Conservation (phyloP, 2,329 filamentous ascomycete genomes). For the Coniochaeta ligniaria region DNA sequence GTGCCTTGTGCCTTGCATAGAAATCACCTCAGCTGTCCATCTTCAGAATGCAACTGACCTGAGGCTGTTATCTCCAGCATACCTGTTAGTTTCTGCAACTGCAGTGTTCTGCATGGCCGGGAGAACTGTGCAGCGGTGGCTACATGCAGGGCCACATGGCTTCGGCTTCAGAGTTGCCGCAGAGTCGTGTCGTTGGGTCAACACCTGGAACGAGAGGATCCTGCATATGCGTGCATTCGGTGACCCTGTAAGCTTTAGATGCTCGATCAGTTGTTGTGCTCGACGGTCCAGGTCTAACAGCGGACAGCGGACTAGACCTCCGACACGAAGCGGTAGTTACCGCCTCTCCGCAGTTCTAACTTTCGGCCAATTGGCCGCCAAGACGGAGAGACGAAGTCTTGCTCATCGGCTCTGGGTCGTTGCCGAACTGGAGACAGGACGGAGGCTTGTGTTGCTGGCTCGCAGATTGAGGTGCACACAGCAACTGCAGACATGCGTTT, state of each 20-base stretch:
- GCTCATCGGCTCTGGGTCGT: no score
- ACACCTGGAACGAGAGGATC: no score
- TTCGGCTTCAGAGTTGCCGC: background rate
- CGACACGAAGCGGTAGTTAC: background rate
- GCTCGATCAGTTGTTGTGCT: no score
- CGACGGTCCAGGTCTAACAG: background rate
- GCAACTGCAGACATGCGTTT: no score
- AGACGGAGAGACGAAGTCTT: background rate
- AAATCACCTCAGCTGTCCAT: background rate
- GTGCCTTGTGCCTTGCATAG: background rate
- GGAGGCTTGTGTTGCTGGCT: background rate
- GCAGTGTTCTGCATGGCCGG: background rate
- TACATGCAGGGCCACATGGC: background rate
- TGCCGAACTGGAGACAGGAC: no score
- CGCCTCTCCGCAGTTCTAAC: background rate
- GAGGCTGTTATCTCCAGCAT: background rate
- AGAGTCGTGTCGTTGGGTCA: background rate
- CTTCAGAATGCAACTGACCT: background rate
- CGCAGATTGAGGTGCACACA: no score
- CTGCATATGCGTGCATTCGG: background rate
- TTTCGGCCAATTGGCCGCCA: background rate
- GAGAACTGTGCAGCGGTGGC: background rate
- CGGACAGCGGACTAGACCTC: background rate
- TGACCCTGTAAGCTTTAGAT: background rate
- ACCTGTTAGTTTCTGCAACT: background rate